Percentiles rank a stretch among this genome's conserved stretches.
These are phyloP conservation scores for Phytophthora citricola DNA, from an alignment of 352 stramenopile genomes.

Conservation along the genomic window DNA sequence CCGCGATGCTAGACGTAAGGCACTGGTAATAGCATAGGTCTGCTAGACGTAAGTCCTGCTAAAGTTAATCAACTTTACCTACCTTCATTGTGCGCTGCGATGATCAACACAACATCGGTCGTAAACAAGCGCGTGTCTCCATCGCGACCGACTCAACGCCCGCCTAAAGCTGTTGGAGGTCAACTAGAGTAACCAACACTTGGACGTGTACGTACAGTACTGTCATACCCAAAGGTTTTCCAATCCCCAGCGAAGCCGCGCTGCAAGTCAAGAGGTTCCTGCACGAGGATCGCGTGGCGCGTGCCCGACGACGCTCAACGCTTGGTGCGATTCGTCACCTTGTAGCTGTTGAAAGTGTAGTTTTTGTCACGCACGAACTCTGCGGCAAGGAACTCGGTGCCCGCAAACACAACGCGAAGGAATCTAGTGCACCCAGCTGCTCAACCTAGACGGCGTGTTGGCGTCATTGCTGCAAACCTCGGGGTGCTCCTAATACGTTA, in stretches of 20 bases:
- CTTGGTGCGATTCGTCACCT: slow-evolving; percentile 17
- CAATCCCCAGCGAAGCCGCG: slow-evolving; percentile 12
- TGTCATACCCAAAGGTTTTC: slow-evolving; percentile 27
- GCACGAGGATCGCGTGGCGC: not conserved
- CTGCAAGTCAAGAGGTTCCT: not conserved
- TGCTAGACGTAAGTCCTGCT: too few relatives aligned
- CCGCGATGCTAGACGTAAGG: too few relatives aligned
- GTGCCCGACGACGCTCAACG: slow-evolving; percentile 11
- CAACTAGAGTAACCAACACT: not conserved
- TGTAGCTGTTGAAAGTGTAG: slow-evolving; percentile 8
- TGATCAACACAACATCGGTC: not conserved
- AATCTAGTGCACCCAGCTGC: slow-evolving; percentile 24
- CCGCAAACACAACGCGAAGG: slow-evolving; percentile 25
- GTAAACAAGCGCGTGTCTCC: not conserved
- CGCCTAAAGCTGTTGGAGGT: slow-evolving; percentile 9
- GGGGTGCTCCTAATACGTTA: not conserved
- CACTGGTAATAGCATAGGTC: too few relatives aligned
- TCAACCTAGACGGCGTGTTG: slow-evolving; percentile 3
- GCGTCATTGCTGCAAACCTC: slow-evolving; percentile 1
- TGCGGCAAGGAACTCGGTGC: not conserved
- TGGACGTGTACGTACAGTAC: not conserved
- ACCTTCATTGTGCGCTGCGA: not conserved
- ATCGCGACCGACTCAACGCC: slow-evolving; percentile 3
- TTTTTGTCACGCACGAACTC: slow-evolving; percentile 20
- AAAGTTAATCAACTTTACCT: too few relatives aligned